Base-by-base conservation (phyloP, 176 grass and related monocot genomes). In the Oropetium thomaeum region DNA sequence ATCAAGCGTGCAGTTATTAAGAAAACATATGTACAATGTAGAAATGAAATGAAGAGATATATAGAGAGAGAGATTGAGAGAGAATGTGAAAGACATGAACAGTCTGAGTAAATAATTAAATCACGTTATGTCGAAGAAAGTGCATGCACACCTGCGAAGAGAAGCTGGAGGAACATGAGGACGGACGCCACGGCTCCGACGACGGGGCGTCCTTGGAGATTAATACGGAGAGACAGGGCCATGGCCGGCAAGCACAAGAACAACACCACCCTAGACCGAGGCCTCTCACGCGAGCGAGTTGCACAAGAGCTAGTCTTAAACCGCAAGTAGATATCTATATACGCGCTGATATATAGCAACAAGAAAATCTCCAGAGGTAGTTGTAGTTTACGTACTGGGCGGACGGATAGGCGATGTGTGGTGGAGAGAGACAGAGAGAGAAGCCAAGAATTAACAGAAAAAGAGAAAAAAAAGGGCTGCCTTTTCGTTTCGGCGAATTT, bases 401-500 rank as follows among this genome's bases (percentile, higher is more conserved):
- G 4, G 41, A 10, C 52, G 17, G 77, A n/a, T 15, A 5, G 33
- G n/a, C n/a, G 38, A 82, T 59, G 47, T 51, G 71, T 75, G 49
- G 48, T 41, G 6, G n/a, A 58, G 29, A 82, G 62, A n/a, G n/a
- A n/a, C n/a, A n/a, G n/a, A n/a, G n/a, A 47, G 52, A 62, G 7
- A 57, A 49, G 31, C 31, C 7, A 73, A n/a, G n/a, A n/a, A n/a
- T n/a, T n/a, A n/a, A 30, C 7, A 5, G 10, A 67, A 23, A 11
- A 8, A 16, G 3, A 14, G 8, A 72, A 83, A 45, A 23, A 58
- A 10, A 14, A 17, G 23, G 2, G 39, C 35, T 76, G 7, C 71
- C 33, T 68, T 83, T 58, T 76, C n/a, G n/a, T n/a, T n/a, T n/a
- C 73, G 71, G 39, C 52, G 62, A 75, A 83, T 83, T 83, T 62